These are phyloP conservation scores for Globisporangium middletonii DNA, from an alignment of 352 stramenopile genomes.

Conservation along the genomic window DNA sequence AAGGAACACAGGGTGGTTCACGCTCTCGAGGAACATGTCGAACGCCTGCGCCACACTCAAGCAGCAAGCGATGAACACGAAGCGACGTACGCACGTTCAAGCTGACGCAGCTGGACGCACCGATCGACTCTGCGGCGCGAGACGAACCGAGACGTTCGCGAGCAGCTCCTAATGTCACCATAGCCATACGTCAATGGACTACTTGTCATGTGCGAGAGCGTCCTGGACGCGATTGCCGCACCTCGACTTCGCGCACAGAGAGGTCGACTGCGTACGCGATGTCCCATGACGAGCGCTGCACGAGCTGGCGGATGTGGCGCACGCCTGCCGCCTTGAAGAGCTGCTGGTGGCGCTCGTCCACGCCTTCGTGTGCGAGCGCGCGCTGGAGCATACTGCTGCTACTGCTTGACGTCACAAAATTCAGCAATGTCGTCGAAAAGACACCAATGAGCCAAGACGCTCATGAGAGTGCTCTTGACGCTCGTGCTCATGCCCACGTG, in stretches of 20 bases:
- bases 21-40: slow-evolving; percentile 70
- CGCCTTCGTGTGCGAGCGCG: slow-evolving; percentile 42
- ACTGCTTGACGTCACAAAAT: neutral
- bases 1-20: slow-evolving; percentile 57
- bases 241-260: slow-evolving; percentile 51
- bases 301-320: slow-evolving; percentile 40
- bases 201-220: neutral
- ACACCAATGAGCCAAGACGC: no score
- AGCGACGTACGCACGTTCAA: neutral
- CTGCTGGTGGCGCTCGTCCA: slow-evolving; percentile 36
- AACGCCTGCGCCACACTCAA: slow-evolving; percentile 40
- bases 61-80: neutral
- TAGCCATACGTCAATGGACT: neutral
- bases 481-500: neutral
- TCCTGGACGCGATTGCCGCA: slow-evolving; percentile 10
- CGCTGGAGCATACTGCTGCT: slow-evolving; percentile 44
- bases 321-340: slow-evolving; percentile 51
- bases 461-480: no score
- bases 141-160: slow-evolving; percentile 40
- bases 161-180: slow-evolving; percentile 36
- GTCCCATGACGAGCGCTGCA: slow-evolving; percentile 52
- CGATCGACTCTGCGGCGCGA: slow-evolving; percentile 36
- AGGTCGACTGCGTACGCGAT: slow-evolving; percentile 57
- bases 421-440: no score
- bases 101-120: slow-evolving; percentile 18